Conservation (phyloP, 495 filamentous ascomycete genomes). For the Neurospora sp. region DNA sequence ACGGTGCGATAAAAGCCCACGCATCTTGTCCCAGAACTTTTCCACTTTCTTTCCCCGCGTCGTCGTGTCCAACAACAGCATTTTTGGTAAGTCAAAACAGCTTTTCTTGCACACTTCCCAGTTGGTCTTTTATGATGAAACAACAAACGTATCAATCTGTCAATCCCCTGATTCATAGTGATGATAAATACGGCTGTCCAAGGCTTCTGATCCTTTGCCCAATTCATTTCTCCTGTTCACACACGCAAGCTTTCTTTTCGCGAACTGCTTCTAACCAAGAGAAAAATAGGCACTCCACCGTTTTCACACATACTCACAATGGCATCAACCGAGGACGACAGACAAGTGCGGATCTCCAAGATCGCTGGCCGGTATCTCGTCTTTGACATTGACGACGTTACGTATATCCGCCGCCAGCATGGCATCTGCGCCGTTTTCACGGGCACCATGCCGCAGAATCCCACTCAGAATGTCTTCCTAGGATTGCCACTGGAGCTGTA, state of each 20-base stretch:
- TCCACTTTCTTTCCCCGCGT: conserved; percentile 6
- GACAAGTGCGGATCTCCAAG: conserved; percentile 65
- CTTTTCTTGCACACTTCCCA: not conserved
- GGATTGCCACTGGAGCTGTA: conserved; percentile 82
- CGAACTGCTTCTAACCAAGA: conserved; percentile 13
- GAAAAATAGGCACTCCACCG: not conserved
- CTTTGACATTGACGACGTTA: conserved; percentile 75
- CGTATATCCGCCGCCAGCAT: conserved; percentile 67
- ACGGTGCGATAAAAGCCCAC: conserved; percentile 9
- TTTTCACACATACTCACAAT: conserved; percentile 9
- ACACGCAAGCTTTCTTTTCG: not conserved
- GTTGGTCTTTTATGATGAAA: conserved; percentile 25
- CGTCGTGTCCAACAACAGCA: conserved; percentile 14
- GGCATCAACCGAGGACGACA: conserved; percentile 13
- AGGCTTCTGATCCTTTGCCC: conserved; percentile 22
- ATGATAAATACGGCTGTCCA: conserved; percentile 25
- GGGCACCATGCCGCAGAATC: conserved; percentile 80
- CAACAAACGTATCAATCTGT: conserved; percentile 28
- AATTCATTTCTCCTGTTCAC: conserved; percentile 1
- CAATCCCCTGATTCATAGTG: conserved; percentile 33
- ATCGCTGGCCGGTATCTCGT: conserved; percentile 76
- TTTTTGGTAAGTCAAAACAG: conserved; percentile 16
- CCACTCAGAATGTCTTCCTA: conserved; percentile 90
- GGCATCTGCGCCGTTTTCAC: conserved; percentile 82
- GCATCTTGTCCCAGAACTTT: not conserved